These are phyloP conservation scores for Tympanopsis confertula DNA, from an alignment of 2,329 filamentous ascomycete genomes.

Conservation along the genomic window DNA sequence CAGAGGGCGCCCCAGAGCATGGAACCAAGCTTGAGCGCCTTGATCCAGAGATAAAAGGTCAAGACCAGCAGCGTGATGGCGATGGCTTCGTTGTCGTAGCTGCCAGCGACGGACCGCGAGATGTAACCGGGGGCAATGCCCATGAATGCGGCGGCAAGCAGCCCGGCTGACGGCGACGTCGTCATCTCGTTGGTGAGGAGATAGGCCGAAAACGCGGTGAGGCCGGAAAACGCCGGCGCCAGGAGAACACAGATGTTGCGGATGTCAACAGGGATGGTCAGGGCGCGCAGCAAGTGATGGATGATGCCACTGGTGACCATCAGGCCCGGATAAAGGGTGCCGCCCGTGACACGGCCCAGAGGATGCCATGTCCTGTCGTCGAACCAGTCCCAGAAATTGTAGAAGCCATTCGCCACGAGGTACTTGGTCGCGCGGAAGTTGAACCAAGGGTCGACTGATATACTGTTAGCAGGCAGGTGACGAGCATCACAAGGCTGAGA, in stretches of 20 bases:
- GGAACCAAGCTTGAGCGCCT: constrained; percentile 89
- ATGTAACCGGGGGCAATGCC: constrained; percentile 96
- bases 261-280: constrained; percentile 91
- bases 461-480: constrained; percentile 15
- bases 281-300: constrained; percentile 80
- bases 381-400: constrained; percentile 99
- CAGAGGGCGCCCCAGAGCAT: constrained; percentile 93
- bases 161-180: constrained; percentile 79
- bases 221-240: constrained; percentile 83
- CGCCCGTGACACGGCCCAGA: constrained; percentile 92
- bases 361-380: constrained; percentile 99
- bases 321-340: constrained; percentile 90
- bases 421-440: constrained; percentile 99
- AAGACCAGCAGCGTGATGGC: constrained; percentile 97
- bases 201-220: constrained; percentile 87
- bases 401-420: constrained; percentile 90
- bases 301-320: constrained; percentile 98
- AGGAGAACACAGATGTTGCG: constrained; percentile 97
- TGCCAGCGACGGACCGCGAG: constrained; percentile 90
- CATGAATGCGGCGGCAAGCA: constrained; percentile 92
- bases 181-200: constrained; percentile 96
- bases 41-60: constrained; percentile 98
- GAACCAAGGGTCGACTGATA: constrained; percentile 94
- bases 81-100: constrained; percentile 99
- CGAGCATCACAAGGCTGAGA: constrained; percentile 3